These are phyloP conservation scores for Naegleria gruberi DNA, from an alignment of 208 protist species.

Conservation along the genomic window DNA sequence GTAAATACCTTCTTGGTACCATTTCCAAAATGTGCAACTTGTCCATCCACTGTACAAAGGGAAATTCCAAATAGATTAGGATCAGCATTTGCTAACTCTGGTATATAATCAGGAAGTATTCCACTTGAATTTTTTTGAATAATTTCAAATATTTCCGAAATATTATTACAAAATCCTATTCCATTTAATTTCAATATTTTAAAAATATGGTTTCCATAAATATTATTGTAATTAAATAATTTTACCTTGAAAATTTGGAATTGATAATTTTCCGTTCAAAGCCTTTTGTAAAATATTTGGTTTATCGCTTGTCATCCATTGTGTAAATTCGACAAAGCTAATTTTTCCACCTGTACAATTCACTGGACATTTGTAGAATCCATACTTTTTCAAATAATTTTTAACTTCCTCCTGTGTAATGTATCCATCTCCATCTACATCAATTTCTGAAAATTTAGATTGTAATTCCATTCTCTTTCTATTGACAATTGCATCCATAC, in stretches of 20 bases:
- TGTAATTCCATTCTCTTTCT: not conserved
- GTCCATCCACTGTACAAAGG: not conserved
- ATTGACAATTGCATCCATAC: not conserved
- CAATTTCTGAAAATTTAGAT: not conserved
- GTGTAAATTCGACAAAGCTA: not conserved
- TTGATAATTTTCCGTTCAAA: not conserved
- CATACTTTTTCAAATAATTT: not conserved
- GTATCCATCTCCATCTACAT: not conserved
- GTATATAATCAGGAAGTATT: slow-evolving; percentile 5
- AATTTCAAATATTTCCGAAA: not conserved
- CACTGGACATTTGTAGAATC: not conserved
- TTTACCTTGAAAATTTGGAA: not conserved
- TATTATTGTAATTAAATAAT: not conserved
- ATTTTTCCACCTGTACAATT: not conserved
- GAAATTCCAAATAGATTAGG: slow-evolving; percentile 2
- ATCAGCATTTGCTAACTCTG: not conserved
- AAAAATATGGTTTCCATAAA: not conserved
- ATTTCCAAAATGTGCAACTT: not conserved
- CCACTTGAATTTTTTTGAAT: not conserved
- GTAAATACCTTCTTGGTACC: not conserved
- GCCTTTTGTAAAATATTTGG: not conserved
- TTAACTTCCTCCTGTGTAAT: not conserved
- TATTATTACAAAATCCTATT: not conserved
- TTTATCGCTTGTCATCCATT: not conserved
- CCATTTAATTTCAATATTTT: not conserved